Percentiles rank a stretch among this genome's conserved stretches.
phyloP scores from a whole-genome alignment of 805 yeast species.

The Candida nonsorbophila region DNA sequence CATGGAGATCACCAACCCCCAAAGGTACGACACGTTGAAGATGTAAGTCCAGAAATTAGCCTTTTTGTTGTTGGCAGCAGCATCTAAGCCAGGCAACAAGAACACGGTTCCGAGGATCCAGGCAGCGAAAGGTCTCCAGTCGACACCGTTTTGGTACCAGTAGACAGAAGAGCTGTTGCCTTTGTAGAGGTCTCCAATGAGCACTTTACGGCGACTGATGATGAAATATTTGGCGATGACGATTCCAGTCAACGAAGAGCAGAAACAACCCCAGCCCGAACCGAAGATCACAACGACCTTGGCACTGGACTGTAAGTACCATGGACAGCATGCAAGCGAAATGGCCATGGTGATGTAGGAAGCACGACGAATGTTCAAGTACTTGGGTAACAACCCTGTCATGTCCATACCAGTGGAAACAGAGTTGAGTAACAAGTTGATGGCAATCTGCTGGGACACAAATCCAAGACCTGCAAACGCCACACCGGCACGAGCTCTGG shows the following conservation, averaged over 20 bases:
- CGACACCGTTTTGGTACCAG: constrained; percentile 14
- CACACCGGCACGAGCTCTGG: constrained; percentile 74
- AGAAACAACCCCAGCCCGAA: constrained; percentile 76
- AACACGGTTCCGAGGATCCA: constrained; percentile 13
- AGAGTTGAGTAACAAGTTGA: constrained; percentile 70
- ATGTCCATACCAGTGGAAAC: constrained; percentile 70
- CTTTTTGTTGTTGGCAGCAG: constrained; percentile 5
- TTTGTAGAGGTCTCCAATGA: constrained; percentile 9
- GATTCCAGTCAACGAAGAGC: constrained; percentile 80
- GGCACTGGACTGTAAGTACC: constrained; percentile 70
- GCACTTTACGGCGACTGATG: constrained; percentile 11
- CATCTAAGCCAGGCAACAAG: constrained; percentile 17
- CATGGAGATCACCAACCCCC: constrained; percentile 10
- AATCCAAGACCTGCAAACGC: constrained; percentile 68
- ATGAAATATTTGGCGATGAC: constrained; percentile 57
- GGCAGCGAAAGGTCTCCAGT: constrained; percentile 18
- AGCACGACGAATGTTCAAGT: constrained; percentile 73
- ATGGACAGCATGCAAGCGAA: constrained; percentile 72
- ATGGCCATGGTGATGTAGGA: constrained; percentile 70
- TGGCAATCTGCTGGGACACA: constrained; percentile 72
- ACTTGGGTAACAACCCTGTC: constrained; percentile 60
- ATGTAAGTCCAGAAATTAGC: constrained; percentile 12
- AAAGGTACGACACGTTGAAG: constrained; percentile 10
- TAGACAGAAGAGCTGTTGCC: constrained; percentile 8
- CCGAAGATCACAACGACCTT: constrained; percentile 74